Conservation (phyloP, 805 yeast genomes). For the Teunomyces stri region DNA sequence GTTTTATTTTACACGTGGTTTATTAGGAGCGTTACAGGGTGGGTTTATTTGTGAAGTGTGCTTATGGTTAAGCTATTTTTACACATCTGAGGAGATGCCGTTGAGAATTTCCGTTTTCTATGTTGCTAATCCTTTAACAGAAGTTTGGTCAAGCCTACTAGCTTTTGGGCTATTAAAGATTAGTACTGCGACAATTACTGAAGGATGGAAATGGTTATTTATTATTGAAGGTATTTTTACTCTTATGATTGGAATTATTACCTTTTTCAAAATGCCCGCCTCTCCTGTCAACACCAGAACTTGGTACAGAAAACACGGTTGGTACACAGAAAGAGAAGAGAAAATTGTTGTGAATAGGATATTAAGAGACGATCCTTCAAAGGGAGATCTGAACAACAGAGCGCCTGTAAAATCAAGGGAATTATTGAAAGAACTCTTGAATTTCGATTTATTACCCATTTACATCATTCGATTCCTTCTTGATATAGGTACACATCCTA, state of each 20-base stretch:
- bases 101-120: constrained; percentile 59
- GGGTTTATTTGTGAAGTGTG: constrained; percentile 55
- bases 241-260: constrained; percentile 46
- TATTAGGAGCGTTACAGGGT: constrained; percentile 24
- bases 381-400: constrained; percentile 63
- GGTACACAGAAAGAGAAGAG: constrained; percentile 51
- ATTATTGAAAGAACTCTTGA: constrained; percentile 40
- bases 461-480: constrained; percentile 19
- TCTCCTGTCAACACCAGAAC: constrained; percentile 45
- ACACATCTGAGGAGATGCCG: constrained; percentile 56
- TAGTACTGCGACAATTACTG: constrained; percentile 41
- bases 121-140: constrained; percentile 51
- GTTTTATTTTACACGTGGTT: constrained; percentile 19
- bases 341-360: constrained; percentile 57
- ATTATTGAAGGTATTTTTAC: constrained; percentile 62
- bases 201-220: constrained; percentile 68
- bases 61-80: constrained; percentile 66
- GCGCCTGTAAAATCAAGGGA: constrained; percentile 45
- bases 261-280: constrained; percentile 34
- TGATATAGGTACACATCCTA: constrained; percentile 10
- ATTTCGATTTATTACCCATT: constrained; percentile 19
- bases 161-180: constrained; percentile 53
- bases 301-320: constrained; percentile 48
- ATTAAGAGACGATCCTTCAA: constrained; percentile 59
- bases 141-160: constrained; percentile 45